A percentile compares a stretch with the other conserved stretches of the same genome.
phyloP scores from a whole-genome alignment of 1,284 basidiomycete species.

The Cryptococcus sp. region DNA sequence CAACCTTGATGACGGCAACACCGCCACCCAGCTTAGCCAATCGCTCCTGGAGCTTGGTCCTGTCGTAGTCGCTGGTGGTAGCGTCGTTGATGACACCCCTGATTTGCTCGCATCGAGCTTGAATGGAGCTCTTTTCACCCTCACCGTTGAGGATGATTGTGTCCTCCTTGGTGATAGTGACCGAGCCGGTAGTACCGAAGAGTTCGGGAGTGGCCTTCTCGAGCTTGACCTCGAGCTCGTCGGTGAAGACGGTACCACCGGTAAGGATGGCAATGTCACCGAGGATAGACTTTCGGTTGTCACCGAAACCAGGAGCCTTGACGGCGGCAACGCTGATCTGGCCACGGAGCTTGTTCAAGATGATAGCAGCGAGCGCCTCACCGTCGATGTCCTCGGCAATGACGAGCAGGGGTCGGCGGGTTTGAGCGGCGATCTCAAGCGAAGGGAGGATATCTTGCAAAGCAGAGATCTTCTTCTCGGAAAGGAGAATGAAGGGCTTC shows the following conservation, averaged over 20 bases:
- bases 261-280: conserved; percentile 97
- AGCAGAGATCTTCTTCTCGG: conserved; percentile 96
- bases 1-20: conserved; percentile 98
- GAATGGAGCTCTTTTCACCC: conserved; percentile 80
- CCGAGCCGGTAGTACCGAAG: conserved; percentile 86
- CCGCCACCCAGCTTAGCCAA: conserved; percentile 94
- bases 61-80: conserved; percentile 90
- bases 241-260: conserved; percentile 95
- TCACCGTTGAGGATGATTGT: conserved; percentile 94
- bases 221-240: conserved; percentile 97
- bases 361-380: conserved; percentile 94
- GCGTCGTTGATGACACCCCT: conserved; percentile 78
- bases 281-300: conserved; percentile 97
- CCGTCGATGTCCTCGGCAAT: conserved; percentile 98
- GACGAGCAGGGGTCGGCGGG: conserved; percentile 89
- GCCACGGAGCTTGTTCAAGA: conserved; percentile 97
- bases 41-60: conserved; percentile 93
- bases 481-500: conserved; percentile 89
- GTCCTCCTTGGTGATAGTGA: conserved; percentile 98
- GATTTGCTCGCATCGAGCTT: conserved; percentile 92
- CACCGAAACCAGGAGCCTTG: conserved; percentile 98
- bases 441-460: conserved; percentile 95
- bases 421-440: conserved; percentile 87
- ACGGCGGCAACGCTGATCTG: conserved; percentile 90
- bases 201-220: conserved; percentile 86